A percentile compares a stretch with the other conserved stretches of the same genome.
Conservation (phyloP, 2,329 filamentous ascomycete species). For the Colletotrichum spinosum region DNA sequence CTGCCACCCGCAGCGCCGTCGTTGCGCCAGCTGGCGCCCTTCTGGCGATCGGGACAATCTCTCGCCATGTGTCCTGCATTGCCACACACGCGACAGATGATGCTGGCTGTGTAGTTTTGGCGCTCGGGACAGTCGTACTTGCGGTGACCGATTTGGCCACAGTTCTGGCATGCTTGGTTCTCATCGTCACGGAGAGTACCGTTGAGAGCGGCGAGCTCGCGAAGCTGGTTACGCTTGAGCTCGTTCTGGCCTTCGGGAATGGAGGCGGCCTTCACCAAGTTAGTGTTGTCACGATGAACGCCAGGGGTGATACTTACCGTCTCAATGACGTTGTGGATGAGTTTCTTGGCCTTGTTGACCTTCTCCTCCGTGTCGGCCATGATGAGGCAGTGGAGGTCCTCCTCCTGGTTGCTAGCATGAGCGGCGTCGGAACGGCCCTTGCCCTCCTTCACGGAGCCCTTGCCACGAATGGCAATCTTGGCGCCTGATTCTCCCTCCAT, state of each 20-base stretch:
- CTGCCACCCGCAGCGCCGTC: conserved; percentile 64
- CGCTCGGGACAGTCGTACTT: conserved; percentile 99
- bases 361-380: conserved; percentile 99
- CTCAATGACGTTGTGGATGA: conserved; percentile 99
- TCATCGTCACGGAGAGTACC: conserved; percentile 99
- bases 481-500: conserved; percentile 98
- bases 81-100: conserved; percentile 97
- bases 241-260: conserved; percentile 99
- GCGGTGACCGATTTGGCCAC: conserved; percentile 96
- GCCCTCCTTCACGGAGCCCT: conserved; percentile 99
- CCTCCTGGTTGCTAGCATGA: conserved; percentile 99
- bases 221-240: conserved; percentile 97
- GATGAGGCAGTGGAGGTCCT: conserved; percentile 98
- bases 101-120: conserved; percentile 98
- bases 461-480: conserved; percentile 99
- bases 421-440: conserved; percentile 98
- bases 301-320: conserved; percentile 73
- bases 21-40: conserved; percentile 93
- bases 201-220: conserved; percentile 97
- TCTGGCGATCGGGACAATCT: conserved; percentile 94
- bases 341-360: conserved; percentile 98
- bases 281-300: conserved; percentile 37
- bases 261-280: conserved; percentile 82
- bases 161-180: conserved; percentile 99
- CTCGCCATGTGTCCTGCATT: conserved; percentile 98